Percentiles rank a stretch among this genome's conserved stretches.
phyloP scores from a whole-genome alignment of 805 yeast species.

The Teunomyces atbi region DNA sequence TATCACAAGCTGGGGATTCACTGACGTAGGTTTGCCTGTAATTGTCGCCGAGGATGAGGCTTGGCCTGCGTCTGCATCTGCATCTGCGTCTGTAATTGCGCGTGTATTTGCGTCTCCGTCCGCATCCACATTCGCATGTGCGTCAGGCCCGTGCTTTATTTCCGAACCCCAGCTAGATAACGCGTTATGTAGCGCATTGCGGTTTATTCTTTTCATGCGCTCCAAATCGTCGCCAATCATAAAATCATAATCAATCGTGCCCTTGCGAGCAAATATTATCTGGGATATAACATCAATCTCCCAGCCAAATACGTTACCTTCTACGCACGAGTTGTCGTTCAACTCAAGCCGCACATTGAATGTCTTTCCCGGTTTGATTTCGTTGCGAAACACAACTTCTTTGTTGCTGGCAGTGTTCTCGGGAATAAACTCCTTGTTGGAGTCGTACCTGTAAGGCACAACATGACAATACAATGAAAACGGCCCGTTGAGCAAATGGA shows the following conservation, averaged over 20 bases:
- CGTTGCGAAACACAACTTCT: constrained; percentile 38
- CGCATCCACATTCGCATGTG: background rate
- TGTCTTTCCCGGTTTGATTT: constrained; percentile 67
- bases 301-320: constrained; percentile 28
- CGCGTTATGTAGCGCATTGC: constrained; percentile 15
- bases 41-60: too few species aligned
- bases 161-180: constrained; percentile 1
- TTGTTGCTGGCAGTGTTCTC: constrained; percentile 16
- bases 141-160: background rate
- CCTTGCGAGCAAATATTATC: constrained; percentile 34
- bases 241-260: constrained; percentile 32
- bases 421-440: constrained; percentile 22
- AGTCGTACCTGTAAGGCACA: constrained; percentile 35
- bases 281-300: constrained; percentile 41
- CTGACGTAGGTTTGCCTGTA: background rate
- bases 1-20: constrained; percentile 27
- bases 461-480: constrained; percentile 45
- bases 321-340: constrained; percentile 41
- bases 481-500: constrained; percentile 43
- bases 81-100: background rate
- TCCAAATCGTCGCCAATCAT: constrained; percentile 37
- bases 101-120: background rate
- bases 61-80: background rate
- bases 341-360: constrained; percentile 56
- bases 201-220: constrained; percentile 33